Evolutionary conservation across 106 monocot species (phyloP).

Genomic region (Amphibolis antarctica): DNA sequence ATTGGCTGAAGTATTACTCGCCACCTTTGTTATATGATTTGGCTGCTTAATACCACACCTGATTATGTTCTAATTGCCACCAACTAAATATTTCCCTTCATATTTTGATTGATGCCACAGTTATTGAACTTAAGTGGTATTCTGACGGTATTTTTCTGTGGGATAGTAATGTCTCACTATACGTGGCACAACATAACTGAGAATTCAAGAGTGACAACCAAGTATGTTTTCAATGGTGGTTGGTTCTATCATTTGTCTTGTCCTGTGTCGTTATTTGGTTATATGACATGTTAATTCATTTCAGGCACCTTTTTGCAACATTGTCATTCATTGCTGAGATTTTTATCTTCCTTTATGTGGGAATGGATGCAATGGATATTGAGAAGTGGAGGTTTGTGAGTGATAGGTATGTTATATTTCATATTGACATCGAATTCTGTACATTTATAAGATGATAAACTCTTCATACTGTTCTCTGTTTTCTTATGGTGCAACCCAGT

Average conservation of each 20-base stretch:
- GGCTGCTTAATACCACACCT: neutral
- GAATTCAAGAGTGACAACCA: constrained; percentile 94
- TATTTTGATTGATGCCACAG: constrained; percentile 28
- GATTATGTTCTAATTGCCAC: neutral
- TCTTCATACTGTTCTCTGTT: too few relatives aligned
- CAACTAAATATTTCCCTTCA: neutral
- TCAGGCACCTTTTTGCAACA: constrained; percentile 94
- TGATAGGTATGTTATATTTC: constrained; percentile 38
- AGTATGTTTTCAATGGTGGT: constrained; percentile 30
- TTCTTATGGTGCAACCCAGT: too few relatives aligned
- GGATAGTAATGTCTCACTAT: constrained; percentile 98
- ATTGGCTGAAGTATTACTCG: constrained; percentile 74
- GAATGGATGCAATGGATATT: constrained; percentile 98
- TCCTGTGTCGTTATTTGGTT: neutral
- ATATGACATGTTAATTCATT: constrained; percentile 4
- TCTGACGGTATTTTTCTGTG: constrained; percentile 95
- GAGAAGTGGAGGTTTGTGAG: constrained; percentile 90
- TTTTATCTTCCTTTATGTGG: constrained; percentile 95
- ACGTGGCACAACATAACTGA: constrained; percentile 99
- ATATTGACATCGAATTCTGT: too few relatives aligned
- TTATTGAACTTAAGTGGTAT: constrained; percentile 81
- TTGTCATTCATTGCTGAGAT: constrained; percentile 91
- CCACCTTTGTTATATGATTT: neutral
- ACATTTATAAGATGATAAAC: too few relatives aligned
- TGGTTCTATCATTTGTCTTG: neutral